phyloP scores from a whole-genome alignment of 2,329 filamentous ascomycete genomes.

The Aspergillus floridensis region DNA sequence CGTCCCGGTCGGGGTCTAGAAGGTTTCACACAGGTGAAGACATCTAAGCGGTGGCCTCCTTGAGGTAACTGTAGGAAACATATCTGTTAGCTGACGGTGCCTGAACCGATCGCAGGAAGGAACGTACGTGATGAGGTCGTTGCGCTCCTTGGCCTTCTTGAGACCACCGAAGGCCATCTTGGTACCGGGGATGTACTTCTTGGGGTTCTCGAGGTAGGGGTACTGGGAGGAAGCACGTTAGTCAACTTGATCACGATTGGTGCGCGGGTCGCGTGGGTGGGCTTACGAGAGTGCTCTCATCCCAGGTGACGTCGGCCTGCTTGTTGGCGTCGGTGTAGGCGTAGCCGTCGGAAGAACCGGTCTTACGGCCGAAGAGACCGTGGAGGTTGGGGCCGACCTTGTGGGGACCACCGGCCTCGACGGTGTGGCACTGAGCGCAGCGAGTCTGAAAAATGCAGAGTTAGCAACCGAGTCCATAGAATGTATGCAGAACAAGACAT shows the following conservation, averaged over 20 bases:
- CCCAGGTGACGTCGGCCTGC: constrained; percentile 87
- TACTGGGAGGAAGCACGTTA: constrained; percentile 57
- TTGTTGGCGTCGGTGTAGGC: constrained; percentile 99
- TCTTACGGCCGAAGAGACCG: constrained; percentile 97
- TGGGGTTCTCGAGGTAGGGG: constrained; percentile 99
- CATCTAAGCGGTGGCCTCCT: constrained; percentile 38
- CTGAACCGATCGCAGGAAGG: background rate
- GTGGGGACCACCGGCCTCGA: constrained; percentile 86
- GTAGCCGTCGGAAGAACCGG: constrained; percentile 86
- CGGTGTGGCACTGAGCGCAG: constrained; percentile 97
- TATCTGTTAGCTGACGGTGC: constrained; percentile 16
- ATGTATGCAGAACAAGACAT: background rate
- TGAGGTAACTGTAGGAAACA: constrained; percentile 34
- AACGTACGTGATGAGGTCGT: constrained; percentile 94
- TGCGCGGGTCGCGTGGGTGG: background rate
- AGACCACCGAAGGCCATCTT: constrained; percentile 99
- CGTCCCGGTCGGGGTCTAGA: constrained; percentile 7
- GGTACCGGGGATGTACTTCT: constrained; percentile 99
- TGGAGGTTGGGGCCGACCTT: constrained; percentile 97
- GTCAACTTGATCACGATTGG: background rate
- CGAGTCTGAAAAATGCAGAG: constrained; percentile 58
- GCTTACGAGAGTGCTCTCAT: constrained; percentile 77
- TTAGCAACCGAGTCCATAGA: constrained; percentile 7
- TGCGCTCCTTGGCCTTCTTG: constrained; percentile 99
- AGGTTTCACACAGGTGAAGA: constrained; percentile 7